Percentiles rank a stretch among this genome's conserved stretches.
Conservation (phyloP, 179 eudicot genomes). For the Vitellaria paradoxa region DNA sequence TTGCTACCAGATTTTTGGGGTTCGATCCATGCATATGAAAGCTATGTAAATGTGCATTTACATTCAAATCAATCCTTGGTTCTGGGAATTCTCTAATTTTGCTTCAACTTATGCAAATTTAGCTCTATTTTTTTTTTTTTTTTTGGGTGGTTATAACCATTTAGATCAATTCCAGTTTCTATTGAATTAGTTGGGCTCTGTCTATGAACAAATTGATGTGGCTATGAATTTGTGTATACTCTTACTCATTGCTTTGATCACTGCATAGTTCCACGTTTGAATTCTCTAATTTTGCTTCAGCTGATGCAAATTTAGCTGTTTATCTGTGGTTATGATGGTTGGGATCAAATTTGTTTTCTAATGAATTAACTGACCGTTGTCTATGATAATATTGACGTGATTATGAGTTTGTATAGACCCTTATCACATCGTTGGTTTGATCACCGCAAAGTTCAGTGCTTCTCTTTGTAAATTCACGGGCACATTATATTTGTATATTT, state of each 20-base stretch:
- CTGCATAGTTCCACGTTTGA: too few species aligned
- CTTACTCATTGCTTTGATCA: not conserved
- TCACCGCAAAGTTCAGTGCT: not conserved
- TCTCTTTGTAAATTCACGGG: not conserved
- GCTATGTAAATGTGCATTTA: not conserved
- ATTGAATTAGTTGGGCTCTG: not conserved
- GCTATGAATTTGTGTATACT: not conserved
- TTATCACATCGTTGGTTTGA: not conserved
- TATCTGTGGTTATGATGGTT: not conserved
- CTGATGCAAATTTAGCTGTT: not conserved
- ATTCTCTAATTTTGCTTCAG: too few species aligned
- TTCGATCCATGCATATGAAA: too few species aligned
- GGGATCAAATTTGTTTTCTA: not conserved
- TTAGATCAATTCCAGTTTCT: not conserved
- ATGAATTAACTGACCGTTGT: not conserved
- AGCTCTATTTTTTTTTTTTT: not conserved
- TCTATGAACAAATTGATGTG: not conserved
- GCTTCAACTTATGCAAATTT: not conserved
- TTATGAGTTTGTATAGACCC: constrained; percentile 2
- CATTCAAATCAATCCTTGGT: not conserved
- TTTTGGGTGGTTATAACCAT: not conserved
- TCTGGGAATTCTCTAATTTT: not conserved
- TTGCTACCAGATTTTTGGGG: not conserved
- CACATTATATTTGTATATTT: not conserved
- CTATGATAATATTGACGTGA: not conserved